These are phyloP conservation scores for Trichomonascaceae sp. DNA, from an alignment of 1,139 yeast species.

Conservation along the genomic window DNA sequence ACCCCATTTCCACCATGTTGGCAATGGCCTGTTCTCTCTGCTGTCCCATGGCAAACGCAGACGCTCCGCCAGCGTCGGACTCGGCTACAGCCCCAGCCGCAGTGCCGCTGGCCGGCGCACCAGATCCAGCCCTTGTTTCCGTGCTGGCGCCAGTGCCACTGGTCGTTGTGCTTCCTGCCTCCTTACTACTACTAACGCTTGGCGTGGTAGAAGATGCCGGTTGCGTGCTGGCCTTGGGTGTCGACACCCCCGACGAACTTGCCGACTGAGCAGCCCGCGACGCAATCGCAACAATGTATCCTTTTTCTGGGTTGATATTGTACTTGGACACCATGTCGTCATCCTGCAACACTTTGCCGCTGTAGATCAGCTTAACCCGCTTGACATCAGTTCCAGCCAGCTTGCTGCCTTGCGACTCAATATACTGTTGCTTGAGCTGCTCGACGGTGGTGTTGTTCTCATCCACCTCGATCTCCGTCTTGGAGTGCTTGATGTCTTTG, in stretches of 20 bases:
- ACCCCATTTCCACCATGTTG: conserved; percentile 94
- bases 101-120: conserved; percentile 18
- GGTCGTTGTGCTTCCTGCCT: conserved; percentile 14
- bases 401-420: too few species aligned
- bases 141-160: conserved; percentile 18
- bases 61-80: conserved; percentile 18
- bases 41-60: conserved; percentile 42
- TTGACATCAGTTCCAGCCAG: background rate
- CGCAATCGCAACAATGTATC: conserved; percentile 81
- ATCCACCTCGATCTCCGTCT: conserved; percentile 68
- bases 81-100: conserved; percentile 10
- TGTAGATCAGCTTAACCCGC: background rate
- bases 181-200: conserved; percentile 15
- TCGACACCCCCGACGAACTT: conserved; percentile 8
- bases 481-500: conserved; percentile 88
- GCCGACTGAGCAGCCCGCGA: conserved; percentile 18
- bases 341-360: conserved; percentile 71
- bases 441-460: conserved; percentile 14
- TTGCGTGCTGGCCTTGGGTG: conserved; percentile 17
- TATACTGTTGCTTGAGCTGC: background rate
- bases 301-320: conserved; percentile 69
- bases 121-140: conserved; percentile 20
- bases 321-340: conserved; percentile 59
- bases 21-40: conserved; percentile 57
- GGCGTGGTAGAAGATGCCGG: conserved; percentile 20